Conservation (phyloP, 2,329 filamentous ascomycete genomes). For the Akanthomyces muscarius region DNA sequence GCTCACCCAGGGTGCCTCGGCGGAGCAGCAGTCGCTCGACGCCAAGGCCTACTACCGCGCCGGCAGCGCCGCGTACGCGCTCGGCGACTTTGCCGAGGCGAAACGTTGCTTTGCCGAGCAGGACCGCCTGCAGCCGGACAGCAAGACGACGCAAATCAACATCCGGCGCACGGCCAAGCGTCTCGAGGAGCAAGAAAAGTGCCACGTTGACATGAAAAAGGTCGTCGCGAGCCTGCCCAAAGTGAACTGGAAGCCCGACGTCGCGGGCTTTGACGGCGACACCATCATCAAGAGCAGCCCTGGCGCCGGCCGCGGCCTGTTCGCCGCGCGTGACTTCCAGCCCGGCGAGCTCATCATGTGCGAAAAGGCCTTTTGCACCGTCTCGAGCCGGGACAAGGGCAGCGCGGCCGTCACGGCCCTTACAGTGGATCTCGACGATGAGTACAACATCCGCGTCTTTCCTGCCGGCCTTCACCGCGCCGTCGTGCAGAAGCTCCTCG, state of each 20-base stretch:
- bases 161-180: slow-evolving; percentile 23
- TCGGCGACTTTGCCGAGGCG: slow-evolving; percentile 26
- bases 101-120: slow-evolving; percentile 25
- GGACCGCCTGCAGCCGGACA: slow-evolving; percentile 24
- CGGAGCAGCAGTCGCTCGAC: slow-evolving; percentile 24
- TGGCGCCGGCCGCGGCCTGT: slow-evolving; percentile 34
- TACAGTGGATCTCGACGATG: slow-evolving; percentile 31
- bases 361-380: slow-evolving; percentile 33
- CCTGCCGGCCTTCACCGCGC: slow-evolving; percentile 30
- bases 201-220: slow-evolving; percentile 24
- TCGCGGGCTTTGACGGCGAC: slow-evolving; percentile 26
- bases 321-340: slow-evolving; percentile 30
- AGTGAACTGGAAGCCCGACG: slow-evolving; percentile 28
- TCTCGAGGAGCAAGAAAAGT: slow-evolving; percentile 24
- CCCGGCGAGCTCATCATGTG: slow-evolving; percentile 31
- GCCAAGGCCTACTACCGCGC: slow-evolving; percentile 32
- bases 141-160: slow-evolving; percentile 20
- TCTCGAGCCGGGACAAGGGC: slow-evolving; percentile 29
- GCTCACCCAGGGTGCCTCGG: slow-evolving; percentile 21
- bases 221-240: slow-evolving; percentile 24
- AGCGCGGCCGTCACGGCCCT: slow-evolving; percentile 26
- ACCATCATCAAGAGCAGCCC: slow-evolving; percentile 27
- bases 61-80: slow-evolving; percentile 28
- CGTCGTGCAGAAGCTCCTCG: slow-evolving; percentile 25
- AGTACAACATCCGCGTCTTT: slow-evolving; percentile 26